These are phyloP conservation scores for Botrytis paeoniae DNA, from an alignment of 2,329 filamentous ascomycete species.

Conservation along the genomic window DNA sequence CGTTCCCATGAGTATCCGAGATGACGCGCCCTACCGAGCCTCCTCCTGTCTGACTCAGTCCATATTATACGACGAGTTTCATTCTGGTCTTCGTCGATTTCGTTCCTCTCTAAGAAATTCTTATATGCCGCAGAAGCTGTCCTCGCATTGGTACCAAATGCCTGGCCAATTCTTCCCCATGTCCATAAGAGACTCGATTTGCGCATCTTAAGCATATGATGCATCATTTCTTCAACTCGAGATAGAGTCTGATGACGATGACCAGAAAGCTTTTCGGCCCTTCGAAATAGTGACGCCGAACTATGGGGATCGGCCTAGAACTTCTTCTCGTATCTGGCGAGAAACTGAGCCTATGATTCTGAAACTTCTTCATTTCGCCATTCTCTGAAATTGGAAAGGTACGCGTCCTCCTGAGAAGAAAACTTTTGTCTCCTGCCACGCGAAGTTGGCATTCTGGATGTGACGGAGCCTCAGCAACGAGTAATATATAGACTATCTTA, in stretches of 20 bases:
- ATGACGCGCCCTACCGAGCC: conserved; percentile 1
- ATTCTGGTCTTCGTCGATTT: not conserved
- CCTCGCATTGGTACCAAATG: not conserved
- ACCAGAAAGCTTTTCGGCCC: not conserved
- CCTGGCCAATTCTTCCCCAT: conserved; percentile 5
- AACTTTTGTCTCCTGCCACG: not conserved
- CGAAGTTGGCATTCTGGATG: not conserved
- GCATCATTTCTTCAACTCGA: not conserved
- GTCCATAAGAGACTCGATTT: conserved; percentile 1
- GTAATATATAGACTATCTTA: not conserved
- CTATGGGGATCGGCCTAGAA: not conserved
- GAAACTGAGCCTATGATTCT: conserved; percentile 6
- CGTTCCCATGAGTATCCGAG: not conserved
- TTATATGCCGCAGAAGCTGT: conserved; percentile 2
- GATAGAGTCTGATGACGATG: not conserved
- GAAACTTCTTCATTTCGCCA: not conserved
- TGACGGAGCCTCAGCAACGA: not conserved
- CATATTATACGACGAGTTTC: not conserved
- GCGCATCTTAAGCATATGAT: not conserved
- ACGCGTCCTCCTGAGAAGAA: not conserved
- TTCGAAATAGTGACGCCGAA: not conserved
- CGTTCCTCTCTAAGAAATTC: not conserved
- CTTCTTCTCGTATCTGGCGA: not conserved
- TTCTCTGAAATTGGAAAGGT: not conserved
- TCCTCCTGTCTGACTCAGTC: not conserved